Evolutionary conservation across 169 alveolate species (phyloP).

Genomic region (Cryptosporidium muris): DNA sequence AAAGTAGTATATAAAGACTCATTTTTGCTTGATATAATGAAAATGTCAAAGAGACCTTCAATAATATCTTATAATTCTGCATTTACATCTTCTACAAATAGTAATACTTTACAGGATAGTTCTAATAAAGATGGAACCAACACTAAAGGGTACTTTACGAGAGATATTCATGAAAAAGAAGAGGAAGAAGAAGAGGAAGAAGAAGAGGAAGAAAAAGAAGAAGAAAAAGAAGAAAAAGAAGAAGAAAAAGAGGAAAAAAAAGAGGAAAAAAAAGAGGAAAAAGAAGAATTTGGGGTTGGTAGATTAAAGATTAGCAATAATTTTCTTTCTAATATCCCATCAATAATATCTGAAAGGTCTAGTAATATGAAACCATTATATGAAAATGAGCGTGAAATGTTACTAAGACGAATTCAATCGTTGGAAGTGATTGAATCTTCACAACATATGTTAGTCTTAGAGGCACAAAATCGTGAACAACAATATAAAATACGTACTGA

Average conservation of each 20-base stretch:
- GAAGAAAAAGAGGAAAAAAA: neutral
- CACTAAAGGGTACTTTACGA: neutral
- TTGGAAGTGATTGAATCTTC: slow-evolving; percentile 69
- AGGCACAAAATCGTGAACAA: slow-evolving; percentile 61
- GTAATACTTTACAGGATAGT: neutral
- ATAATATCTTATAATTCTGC: neutral
- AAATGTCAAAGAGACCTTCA: neutral
- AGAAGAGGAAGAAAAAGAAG: slow-evolving; percentile 8
- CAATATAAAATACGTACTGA: slow-evolving; percentile 62
- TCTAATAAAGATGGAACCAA: neutral
- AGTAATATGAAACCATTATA: neutral
- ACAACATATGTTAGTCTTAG: slow-evolving; percentile 57
- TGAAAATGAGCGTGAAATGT: slow-evolving; percentile 21
- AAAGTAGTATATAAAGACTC: too few relatives aligned
- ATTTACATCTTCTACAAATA: neutral
- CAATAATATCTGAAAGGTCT: neutral
- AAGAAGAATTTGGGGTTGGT: neutral
- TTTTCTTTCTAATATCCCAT: slow-evolving; percentile 38
- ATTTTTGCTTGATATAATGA: neutral
- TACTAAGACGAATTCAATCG: slow-evolving; percentile 47
- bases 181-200: slow-evolving; percentile 41
- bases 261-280: neutral
- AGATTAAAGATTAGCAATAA: slow-evolving; percentile 30
- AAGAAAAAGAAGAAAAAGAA: slow-evolving; percentile 1
- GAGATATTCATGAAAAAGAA: neutral